These are phyloP conservation scores for Sclerotinia trifoliorum DNA, from an alignment of 2,329 filamentous ascomycete genomes.

Conservation along the genomic window DNA sequence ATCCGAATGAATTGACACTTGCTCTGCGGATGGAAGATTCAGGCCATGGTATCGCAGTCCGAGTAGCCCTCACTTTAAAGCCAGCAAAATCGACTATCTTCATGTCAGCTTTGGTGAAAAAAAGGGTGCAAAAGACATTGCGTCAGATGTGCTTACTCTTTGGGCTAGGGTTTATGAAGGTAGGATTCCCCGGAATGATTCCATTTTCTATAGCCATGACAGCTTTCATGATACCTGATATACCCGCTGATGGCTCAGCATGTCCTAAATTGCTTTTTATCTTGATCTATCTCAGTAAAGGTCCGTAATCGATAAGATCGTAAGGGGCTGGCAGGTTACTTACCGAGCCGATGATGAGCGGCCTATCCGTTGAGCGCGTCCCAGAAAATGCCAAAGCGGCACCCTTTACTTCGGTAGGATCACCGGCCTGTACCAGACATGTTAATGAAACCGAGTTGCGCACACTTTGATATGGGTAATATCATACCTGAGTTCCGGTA, in stretches of 20 bases:
- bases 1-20: slow-evolving; percentile 41
- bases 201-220: slow-evolving; percentile 44
- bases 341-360: slow-evolving; percentile 17
- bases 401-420: slow-evolving; percentile 8
- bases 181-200: slow-evolving; percentile 44
- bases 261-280: slow-evolving; percentile 30
- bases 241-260: slow-evolving; percentile 41
- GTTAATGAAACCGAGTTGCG: background rate
- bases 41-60: slow-evolving; percentile 26
- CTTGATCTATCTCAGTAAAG: background rate
- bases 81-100: slow-evolving; percentile 34
- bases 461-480: background rate
- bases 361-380: background rate
- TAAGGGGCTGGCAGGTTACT: background rate
- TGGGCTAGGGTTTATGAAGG: slow-evolving; percentile 43
- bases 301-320: background rate
- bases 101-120: background rate
- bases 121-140: background rate
- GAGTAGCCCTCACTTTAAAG: slow-evolving; percentile 34
- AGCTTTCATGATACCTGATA: slow-evolving; percentile 43
- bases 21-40: slow-evolving; percentile 45
- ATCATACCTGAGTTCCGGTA: slow-evolving; percentile 4
- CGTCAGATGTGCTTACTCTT: background rate
- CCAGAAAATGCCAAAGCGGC: slow-evolving; percentile 11
- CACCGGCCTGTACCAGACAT: background rate